Evolutionary conservation across 257 asterid genomes (phyloP), one percentile per base, ranked within the genome.

Genomic region (Gentiana straminea): DNA sequence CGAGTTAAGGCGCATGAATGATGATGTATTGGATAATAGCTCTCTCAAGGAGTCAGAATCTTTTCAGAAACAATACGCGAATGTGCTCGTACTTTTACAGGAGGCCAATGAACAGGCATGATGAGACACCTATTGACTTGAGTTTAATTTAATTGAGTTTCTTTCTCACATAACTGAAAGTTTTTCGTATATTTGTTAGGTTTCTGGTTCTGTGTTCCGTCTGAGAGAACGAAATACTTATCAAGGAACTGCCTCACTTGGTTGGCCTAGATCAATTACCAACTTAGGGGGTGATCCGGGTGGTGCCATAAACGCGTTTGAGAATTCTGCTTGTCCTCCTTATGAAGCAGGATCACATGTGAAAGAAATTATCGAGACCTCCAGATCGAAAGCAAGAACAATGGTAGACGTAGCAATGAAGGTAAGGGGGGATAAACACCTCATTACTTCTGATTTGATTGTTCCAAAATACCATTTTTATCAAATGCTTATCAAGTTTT

Each of bases 401-500:
- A 82, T 86, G 91, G 96, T 90, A 51, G 83, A 84, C 75, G 85
- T 82, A 49, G 98, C 98, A 47, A 61, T 84, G 81, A 94, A 75
- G 96, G 98, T 90, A 81, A 37, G 50, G 35, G 57, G 5, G 7
- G 46, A 5, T 41, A 5, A 5, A 10, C 46, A 1, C 9, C 46
- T 43, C 46, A 45, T 51, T 15, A 6, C 13, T 39, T 11, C 2
- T 15, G 8, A 13, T 9, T 35, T 13, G 39, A 5, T 10, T 10
- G 0, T 32, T 13, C 36, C n/a, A 33, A 35, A 58, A 11, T n/a
- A 34, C 44, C 46, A 41, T 3, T 41, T 41, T 41, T 41, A 41
- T 41, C 46, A 41, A 9, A 41, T 10, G 9, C 43, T 11, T 44
- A n/a, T 32, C 33, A 33, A 33, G 3, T 15, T 13, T 57, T 57